A percentile compares a stretch with the other conserved stretches of the same genome.
Conservation (phyloP, 768 basidiomycete genomes). For the Suillus placidus region DNA sequence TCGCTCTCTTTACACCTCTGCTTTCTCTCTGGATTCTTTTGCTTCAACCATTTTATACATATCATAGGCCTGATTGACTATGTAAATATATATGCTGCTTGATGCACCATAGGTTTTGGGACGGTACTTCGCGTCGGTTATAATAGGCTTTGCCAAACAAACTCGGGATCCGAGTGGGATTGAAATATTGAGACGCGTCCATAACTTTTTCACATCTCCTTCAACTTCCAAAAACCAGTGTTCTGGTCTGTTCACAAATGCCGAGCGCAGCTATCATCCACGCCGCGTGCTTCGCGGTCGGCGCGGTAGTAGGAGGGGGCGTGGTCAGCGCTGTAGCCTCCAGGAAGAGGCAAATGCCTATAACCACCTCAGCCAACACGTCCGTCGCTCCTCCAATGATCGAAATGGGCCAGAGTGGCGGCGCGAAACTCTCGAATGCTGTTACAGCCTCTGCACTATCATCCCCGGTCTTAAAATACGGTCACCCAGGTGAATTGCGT, state of each 20-base stretch:
- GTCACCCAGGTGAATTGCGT: constrained; percentile 69
- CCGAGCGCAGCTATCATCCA: constrained; percentile 54
- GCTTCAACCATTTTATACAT: constrained; percentile 21
- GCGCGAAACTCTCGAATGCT: constrained; percentile 42
- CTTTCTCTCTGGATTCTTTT: constrained; percentile 16
- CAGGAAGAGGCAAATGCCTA: constrained; percentile 26
- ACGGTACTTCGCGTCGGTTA: background rate
- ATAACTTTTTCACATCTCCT: background rate
- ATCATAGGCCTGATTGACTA: constrained; percentile 24
- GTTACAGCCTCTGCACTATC: constrained; percentile 22
- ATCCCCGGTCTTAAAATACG: constrained; percentile 66
- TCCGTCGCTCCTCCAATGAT: constrained; percentile 40
- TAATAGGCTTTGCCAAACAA: constrained; percentile 10
- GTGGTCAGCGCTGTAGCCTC: constrained; percentile 54
- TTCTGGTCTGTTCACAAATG: constrained; percentile 33
- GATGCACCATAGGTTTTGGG: constrained; percentile 20
- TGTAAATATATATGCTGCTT: constrained; percentile 30
- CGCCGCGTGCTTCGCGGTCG: constrained; percentile 79
- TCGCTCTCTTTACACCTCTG: constrained; percentile 17
- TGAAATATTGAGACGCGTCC: constrained; percentile 1
- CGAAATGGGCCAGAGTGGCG: constrained; percentile 48
- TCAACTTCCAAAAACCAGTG: background rate
- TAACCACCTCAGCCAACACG: constrained; percentile 17
- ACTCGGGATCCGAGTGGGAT: background rate
- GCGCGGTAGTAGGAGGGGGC: constrained; percentile 80